These are phyloP conservation scores for Aegilops sharonensis DNA, from an alignment of 176 grass and related monocot species.

Conservation along the genomic window DNA sequence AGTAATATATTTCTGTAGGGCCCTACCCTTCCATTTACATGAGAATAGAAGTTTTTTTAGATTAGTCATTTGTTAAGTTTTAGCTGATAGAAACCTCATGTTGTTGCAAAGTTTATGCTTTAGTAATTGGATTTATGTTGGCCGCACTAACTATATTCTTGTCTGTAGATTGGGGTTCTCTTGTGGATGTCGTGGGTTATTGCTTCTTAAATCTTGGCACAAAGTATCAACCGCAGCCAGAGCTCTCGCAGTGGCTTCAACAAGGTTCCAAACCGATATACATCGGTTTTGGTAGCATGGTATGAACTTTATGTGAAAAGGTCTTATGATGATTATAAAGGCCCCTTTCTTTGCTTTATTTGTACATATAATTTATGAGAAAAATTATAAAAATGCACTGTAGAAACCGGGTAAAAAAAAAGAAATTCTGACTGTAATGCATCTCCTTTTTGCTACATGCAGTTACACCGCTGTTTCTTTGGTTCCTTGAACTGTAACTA, in stretches of 20 bases:
- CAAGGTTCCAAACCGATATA: conserved; percentile 87
- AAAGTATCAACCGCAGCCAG: conserved; percentile 75
- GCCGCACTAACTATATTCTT: not conserved
- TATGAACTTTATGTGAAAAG: conserved; percentile 31
- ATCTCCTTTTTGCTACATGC: not conserved
- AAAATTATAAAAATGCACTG: no score
- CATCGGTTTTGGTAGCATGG: conserved; percentile 97
- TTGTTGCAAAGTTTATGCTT: not conserved
- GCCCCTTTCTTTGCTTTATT: no score
- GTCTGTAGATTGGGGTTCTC: conserved; percentile 81
- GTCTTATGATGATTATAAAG: not conserved
- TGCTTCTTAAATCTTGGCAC: conserved; percentile 96
- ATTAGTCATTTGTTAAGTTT: no score
- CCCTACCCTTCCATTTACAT: no score
- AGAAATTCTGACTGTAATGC: not conserved
- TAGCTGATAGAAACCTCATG: not conserved
- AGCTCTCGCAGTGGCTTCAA: conserved; percentile 83
- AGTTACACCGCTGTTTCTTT: not conserved
- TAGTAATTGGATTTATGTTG: not conserved
- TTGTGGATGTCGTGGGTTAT: conserved; percentile 94
- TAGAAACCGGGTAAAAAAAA: no score
- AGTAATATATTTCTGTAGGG: no score
- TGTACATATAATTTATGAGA: no score
- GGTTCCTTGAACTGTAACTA: conserved; percentile 25
- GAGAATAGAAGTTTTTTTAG: no score